Conservation (phyloP, 768 basidiomycete species). For the Strobilomyces confusus region DNA sequence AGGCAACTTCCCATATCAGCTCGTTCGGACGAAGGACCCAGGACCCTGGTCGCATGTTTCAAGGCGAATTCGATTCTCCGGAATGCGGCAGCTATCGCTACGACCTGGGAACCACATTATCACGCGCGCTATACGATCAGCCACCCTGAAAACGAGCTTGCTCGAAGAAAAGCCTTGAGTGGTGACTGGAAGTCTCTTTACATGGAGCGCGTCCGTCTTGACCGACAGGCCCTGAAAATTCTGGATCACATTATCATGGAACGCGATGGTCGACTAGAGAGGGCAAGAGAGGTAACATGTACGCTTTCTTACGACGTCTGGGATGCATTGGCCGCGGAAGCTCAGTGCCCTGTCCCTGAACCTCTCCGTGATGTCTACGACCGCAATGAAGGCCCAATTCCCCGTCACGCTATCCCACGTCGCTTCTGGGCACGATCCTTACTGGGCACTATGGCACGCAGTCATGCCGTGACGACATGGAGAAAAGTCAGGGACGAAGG, state of each 20-base stretch:
- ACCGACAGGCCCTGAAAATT: conserved; percentile 37
- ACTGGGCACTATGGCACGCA: conserved; percentile 42
- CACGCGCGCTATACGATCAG: conserved; percentile 43
- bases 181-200: conserved; percentile 49
- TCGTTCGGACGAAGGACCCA: conserved; percentile 21
- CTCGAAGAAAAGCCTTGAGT: conserved; percentile 26
- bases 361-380: conserved; percentile 22
- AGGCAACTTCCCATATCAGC: conserved; percentile 28
- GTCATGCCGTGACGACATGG: conserved; percentile 41
- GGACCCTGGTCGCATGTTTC: conserved; percentile 40
- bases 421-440: conserved; percentile 49
- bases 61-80: conserved; percentile 36
- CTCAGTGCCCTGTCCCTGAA: conserved; percentile 33
- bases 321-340: conserved; percentile 46
- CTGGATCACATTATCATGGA: conserved; percentile 40
- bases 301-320: conserved; percentile 50
- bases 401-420: conserved; percentile 36
- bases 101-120: conserved; percentile 55
- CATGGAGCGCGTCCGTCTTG: conserved; percentile 40
- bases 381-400: conserved; percentile 3
- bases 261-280: conserved; percentile 36
- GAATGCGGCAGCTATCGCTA: conserved; percentile 39
- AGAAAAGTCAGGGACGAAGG: conserved; percentile 11
- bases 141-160: conserved; percentile 34
- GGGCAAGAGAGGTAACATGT: conserved; percentile 37